Base-by-base conservation (phyloP, 2,329 filamentous ascomycete species). In the Diaporthe longicolla region DNA sequence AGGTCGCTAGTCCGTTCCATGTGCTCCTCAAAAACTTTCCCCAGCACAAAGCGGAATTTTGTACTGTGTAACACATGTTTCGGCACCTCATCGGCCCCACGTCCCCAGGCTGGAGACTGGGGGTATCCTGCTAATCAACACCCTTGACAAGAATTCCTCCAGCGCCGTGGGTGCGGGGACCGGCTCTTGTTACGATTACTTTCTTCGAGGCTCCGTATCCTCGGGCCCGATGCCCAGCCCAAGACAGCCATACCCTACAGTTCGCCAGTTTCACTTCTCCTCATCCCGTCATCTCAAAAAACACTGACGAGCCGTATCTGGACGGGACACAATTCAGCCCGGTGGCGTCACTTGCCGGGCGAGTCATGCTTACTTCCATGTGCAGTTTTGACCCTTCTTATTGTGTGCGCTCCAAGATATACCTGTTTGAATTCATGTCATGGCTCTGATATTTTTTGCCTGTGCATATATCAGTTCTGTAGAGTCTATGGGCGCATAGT, bases 21-120 rank as follows among this genome's bases (percentile, higher is more conserved):
- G 15, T 54, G 32, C 32, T n/a, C 48, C 29, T 24, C 19, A 26
- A 68, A 68, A 40, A 43, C 40, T 48, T 68, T 37, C 26, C 45
- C 29, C 63, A 48, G 45, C 63, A 68, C 63, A 54, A 68, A 40
- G 63, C 48, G 48, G 37, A 45, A 40, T 68, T 68, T 54, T 68
- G 48, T 68, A 68, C 63, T 52, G 63, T 68, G 63, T 68, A 40
- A 68, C 63, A 68, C 63, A 54, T 40, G 63, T 54, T 68, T 54
- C 63, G 63, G 63, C 63, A 54, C 8, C 63, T 66, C 29, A 37
- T 40, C 29, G 45, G 63, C 48, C 48, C 63, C 63, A 68, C 63
- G 48, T 8, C 32, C 37, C 63, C 45, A 68, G 32, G n/a, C 17
- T 68, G 10, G n/a, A 54, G 19, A 37, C 45, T 13, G 63, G 61